Percentiles rank a stretch among this genome's conserved stretches.
These are phyloP conservation scores for Limnanthes douglasii DNA, from an alignment of 345 rosid species.

Conservation along the genomic window DNA sequence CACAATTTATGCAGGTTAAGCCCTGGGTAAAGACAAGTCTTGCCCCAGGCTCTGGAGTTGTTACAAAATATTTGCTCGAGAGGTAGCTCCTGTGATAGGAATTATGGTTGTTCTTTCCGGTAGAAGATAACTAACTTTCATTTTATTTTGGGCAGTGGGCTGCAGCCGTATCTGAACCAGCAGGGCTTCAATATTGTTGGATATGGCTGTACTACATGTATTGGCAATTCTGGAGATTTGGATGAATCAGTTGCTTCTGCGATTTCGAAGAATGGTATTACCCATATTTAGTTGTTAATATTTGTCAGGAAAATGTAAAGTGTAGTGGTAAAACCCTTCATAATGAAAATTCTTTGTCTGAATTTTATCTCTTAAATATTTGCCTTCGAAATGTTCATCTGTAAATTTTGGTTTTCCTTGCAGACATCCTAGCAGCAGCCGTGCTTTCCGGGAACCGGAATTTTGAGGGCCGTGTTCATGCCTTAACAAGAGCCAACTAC, in stretches of 20 bases:
- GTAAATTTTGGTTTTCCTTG: conserved; percentile 2
- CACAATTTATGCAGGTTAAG: conserved; percentile 47
- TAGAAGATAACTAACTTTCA: background rate
- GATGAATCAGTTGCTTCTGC: conserved; percentile 90
- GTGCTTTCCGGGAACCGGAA: conserved; percentile 96
- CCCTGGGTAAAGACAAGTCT: conserved; percentile 99
- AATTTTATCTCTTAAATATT: too few relatives aligned
- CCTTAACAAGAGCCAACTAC: conserved; percentile 96
- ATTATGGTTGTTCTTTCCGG: too few relatives aligned
- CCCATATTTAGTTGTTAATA: conserved; percentile 10
- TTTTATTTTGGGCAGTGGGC: conserved; percentile 45
- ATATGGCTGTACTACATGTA: conserved; percentile 97
- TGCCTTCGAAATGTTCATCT: too few relatives aligned
- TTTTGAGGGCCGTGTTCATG: conserved; percentile 97
- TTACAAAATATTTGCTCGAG: conserved; percentile 67
- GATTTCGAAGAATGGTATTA: conserved; percentile 77
- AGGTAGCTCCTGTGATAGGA: conserved; percentile 58
- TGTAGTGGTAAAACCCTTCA: too few relatives aligned
- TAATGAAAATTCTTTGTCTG: too few relatives aligned
- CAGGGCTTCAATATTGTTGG: conserved; percentile 96
- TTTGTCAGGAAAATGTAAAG: too few relatives aligned
- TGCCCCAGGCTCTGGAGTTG: conserved; percentile 99
- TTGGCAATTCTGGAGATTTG: conserved; percentile 94
- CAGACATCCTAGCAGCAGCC: conserved; percentile 91
- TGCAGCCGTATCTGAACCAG: conserved; percentile 73